A percentile compares a stretch with the other conserved stretches of the same genome.
phyloP scores from a whole-genome alignment of 257 asterid species.

The Ilex aquifolium region DNA sequence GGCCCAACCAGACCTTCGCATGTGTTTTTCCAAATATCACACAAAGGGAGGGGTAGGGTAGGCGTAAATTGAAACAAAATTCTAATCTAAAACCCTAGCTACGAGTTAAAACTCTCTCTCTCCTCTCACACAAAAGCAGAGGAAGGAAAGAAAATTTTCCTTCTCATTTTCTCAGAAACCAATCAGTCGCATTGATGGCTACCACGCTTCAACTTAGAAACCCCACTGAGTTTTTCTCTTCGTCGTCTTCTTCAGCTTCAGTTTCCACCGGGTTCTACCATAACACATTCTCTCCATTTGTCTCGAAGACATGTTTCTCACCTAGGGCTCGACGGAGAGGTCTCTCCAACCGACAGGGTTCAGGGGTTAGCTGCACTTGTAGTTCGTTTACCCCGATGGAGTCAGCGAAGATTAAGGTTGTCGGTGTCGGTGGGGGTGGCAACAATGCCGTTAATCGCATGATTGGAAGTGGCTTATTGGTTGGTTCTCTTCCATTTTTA shows the following conservation, averaged over 20 bases:
- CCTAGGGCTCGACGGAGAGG: conserved; percentile 38
- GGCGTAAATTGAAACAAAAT: neutral
- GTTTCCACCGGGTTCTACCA: conserved; percentile 27
- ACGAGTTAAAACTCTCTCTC: neutral
- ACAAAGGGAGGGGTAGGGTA: too few relatives aligned
- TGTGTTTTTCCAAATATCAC: too few relatives aligned
- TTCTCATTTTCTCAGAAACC: too few relatives aligned
- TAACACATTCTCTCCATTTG: conserved; percentile 21
- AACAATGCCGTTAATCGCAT: conserved; percentile 97
- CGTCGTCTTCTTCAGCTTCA: conserved; percentile 33
- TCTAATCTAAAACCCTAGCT: neutral
- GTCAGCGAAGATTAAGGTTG: conserved; percentile 87
- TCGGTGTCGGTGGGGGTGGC: conserved; percentile 98
- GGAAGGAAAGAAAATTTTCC: neutral
- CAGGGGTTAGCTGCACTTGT: conserved; percentile 30
- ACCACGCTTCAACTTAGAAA: conserved; percentile 36
- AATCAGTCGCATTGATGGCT: conserved; percentile 26
- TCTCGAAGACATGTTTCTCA: conserved; percentile 34
- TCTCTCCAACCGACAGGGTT: conserved; percentile 30
- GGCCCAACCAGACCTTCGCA: too few relatives aligned
- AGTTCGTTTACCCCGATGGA: conserved; percentile 49
- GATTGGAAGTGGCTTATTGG: conserved; percentile 94
- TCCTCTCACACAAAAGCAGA: neutral
- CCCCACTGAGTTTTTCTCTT: conserved; percentile 49
- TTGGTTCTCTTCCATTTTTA: too few relatives aligned